phyloP scores from a whole-genome alignment of 441 rosid genomes.

The Aleurites moluccanus region DNA sequence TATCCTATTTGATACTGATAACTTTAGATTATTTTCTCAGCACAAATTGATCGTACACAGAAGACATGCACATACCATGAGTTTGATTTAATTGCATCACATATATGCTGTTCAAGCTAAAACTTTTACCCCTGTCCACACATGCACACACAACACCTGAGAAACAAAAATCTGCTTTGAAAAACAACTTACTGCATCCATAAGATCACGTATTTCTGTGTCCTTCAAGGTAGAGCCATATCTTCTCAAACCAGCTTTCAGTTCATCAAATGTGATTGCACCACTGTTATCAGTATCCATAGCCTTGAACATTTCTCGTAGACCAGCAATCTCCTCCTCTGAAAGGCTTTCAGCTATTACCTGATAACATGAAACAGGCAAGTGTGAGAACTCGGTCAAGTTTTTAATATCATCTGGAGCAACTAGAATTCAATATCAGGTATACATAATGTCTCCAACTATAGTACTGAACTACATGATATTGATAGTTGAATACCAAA shows the following conservation, averaged over 20 bases:
- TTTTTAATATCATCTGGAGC: not conserved
- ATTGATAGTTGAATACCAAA: not conserved
- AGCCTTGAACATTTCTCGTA: slow-evolving; percentile 85
- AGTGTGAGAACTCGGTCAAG: not conserved
- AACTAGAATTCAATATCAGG: not conserved
- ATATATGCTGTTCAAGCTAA: not conserved
- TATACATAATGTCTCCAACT: not conserved
- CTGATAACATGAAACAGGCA: slow-evolving; percentile 38
- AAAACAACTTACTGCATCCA: slow-evolving; percentile 78
- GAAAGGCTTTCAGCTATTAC: slow-evolving; percentile 99
- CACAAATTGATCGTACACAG: not conserved
- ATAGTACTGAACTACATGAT: not conserved
- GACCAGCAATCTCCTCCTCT: slow-evolving; percentile 99
- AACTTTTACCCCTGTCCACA: not conserved
- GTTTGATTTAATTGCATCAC: not conserved
- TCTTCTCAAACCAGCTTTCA: slow-evolving; percentile 95
- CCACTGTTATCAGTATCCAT: slow-evolving; percentile 99
- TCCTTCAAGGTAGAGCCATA: slow-evolving; percentile 99
- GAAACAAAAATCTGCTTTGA: not conserved
- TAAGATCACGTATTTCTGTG: slow-evolving; percentile 91
- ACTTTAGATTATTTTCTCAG: not conserved
- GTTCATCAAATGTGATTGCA: slow-evolving; percentile 98
- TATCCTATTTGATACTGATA: not conserved
- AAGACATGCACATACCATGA: not conserved
- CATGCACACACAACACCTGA: slow-evolving; percentile 15